Base-by-base conservation (phyloP, 2,329 filamentous ascomycete species). In the Fusarium caatingaense region DNA sequence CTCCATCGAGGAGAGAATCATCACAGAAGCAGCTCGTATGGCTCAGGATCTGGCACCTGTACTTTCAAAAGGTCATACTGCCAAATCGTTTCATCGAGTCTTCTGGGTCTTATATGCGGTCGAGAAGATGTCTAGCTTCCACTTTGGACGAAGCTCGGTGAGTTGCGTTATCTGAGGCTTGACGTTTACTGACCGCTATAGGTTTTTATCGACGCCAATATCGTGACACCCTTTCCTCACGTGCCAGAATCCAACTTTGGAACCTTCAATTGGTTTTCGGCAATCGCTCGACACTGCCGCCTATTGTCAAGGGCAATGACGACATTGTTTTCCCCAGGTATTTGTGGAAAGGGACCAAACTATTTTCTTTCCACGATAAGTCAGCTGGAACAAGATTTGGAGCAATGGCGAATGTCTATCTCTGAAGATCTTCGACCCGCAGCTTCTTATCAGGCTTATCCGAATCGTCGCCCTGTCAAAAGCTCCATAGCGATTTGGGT, bases 81-180 rank as follows among this genome's bases (percentile, higher is more conserved):
- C 66, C 1, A 59, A 63, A 21, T 34, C 46, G 1, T 73, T 72
- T 15, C 48, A 28, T 18, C 63, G 71, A 12, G 54, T 66, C 3
- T 74, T 74, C 1, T 74, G 72, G 71, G 58, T 67, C 1, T 10
- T 74, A 2, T 74, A 74, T 5, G 65, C 50, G 2, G 40, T 74
- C 8, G 72, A 74, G 25, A 74, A 74, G 18, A 72, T 61, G 23
- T 56, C 68, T 6, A 74, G 71, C 37, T 74, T 74, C 13, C 72
- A 69, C 28, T 74, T 69, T 20, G 71, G 72, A 1, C 72, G 71
- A 3, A 55, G 40, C 21, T 74, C 71, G 6, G 71, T 74, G 32
- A 13, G 69, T 54, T 2, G 8, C 8, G 8, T 6, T 11, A 8
- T 11, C 0, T 11, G 5, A 1, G 1, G 41, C 4, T 3, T 6